These are phyloP conservation scores for Ilyonectria robusta DNA, from an alignment of 2,329 filamentous ascomycete species.

Conservation along the genomic window DNA sequence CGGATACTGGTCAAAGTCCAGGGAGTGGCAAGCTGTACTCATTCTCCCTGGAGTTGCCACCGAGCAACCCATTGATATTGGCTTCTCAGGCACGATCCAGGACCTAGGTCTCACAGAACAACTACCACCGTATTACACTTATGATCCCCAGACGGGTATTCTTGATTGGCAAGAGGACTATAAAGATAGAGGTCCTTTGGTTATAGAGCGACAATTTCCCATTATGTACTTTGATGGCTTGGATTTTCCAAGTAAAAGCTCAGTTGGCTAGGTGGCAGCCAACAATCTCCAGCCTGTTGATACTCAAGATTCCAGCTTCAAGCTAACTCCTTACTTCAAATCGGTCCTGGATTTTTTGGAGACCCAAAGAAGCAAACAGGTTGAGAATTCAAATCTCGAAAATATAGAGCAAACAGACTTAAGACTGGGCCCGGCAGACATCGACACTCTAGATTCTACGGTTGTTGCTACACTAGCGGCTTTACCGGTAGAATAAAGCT, in stretches of 20 bases:
- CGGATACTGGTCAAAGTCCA: conserved; percentile 8
- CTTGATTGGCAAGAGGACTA: not conserved
- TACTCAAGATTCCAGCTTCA: no score
- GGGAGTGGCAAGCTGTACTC: conserved; percentile 11
- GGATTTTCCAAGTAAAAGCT: not conserved
- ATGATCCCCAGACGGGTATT: not conserved
- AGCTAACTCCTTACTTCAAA: no score
- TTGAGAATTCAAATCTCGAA: no score
- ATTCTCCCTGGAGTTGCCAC: conserved; percentile 15
- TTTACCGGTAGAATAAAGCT: no score
- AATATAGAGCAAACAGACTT: no score
- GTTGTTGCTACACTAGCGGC: no score
- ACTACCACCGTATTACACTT: not conserved
- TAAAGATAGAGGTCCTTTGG: not conserved
- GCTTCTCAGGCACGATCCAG: not conserved
- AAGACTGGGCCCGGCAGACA: no score
- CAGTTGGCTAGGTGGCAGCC: not conserved
- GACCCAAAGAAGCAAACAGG: no score
- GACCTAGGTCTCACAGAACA: conserved; percentile 7
- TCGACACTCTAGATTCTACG: no score
- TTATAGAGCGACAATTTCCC: not conserved
- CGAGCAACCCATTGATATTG: not conserved
- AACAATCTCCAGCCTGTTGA: not conserved
- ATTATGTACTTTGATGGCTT: not conserved
- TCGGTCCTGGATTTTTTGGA: no score